Percentiles rank a stretch among this genome's conserved stretches.
phyloP scores from a whole-genome alignment of 352 stramenopile genomes.

The Pythium angustatum region DNA sequence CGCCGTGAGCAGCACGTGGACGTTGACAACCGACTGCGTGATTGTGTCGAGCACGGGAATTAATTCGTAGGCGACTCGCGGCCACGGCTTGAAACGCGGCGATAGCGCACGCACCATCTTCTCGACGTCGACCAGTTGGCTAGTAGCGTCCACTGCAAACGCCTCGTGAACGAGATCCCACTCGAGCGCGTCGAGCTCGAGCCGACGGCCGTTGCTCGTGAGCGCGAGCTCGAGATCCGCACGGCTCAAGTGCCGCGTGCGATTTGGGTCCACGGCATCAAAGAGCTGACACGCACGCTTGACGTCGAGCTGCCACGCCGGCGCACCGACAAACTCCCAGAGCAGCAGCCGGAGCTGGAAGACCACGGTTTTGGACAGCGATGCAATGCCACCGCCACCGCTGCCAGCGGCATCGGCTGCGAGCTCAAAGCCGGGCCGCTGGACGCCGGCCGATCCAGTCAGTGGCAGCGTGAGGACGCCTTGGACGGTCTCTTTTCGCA shows the following conservation, averaged over 20 bases:
- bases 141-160: constrained; percentile 42
- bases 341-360: constrained; percentile 48
- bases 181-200: constrained; percentile 38
- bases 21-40: constrained; percentile 52
- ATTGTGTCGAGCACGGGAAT: constrained; percentile 52
- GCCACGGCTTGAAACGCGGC: constrained; percentile 39
- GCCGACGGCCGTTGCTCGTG: constrained; percentile 28
- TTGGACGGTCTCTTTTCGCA: constrained; percentile 43
- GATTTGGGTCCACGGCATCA: constrained; percentile 30
- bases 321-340: constrained; percentile 48
- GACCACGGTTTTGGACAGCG: constrained; percentile 24
- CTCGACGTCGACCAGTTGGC: constrained; percentile 44
- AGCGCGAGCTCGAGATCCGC: constrained; percentile 46
- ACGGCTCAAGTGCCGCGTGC: constrained; percentile 33
- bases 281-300: constrained; percentile 34
- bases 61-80: constrained; percentile 51
- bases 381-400: neutral
- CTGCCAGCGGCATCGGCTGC: neutral
- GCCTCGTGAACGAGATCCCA: constrained; percentile 49
- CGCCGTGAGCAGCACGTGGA: constrained; percentile 50
- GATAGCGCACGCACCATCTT: constrained; percentile 36
- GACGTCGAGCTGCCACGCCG: constrained; percentile 48
- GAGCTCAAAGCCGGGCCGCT: neutral
- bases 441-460: neutral
- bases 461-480: constrained; percentile 33